These are phyloP conservation scores for Alectoria sarmentosa DNA, from an alignment of 495 filamentous ascomycete species.

Conservation along the genomic window DNA sequence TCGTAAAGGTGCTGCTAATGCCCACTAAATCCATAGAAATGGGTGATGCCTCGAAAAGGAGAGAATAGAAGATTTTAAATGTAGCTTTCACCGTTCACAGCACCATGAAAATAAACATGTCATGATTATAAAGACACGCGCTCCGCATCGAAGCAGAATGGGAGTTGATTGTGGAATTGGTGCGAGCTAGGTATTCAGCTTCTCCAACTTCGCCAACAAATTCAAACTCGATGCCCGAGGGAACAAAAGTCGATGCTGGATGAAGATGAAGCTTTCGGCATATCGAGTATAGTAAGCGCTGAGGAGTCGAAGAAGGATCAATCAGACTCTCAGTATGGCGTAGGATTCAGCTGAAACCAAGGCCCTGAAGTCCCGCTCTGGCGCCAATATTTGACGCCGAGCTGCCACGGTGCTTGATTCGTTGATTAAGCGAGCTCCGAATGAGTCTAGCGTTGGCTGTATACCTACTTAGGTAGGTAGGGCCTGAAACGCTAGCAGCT, in stretches of 20 bases:
- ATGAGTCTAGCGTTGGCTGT: background rate
- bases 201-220: too few relatives aligned
- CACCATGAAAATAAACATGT: slow-evolving; percentile 19
- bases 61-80: slow-evolving; percentile 21
- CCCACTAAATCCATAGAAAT: slow-evolving; percentile 20
- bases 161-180: slow-evolving; percentile 11
- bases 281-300: too few relatives aligned
- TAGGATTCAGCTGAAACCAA: background rate
- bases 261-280: too few relatives aligned
- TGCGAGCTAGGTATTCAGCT: too few relatives aligned
- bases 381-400: too few relatives aligned
- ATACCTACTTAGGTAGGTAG: too few relatives aligned
- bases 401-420: background rate
- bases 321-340: background rate
- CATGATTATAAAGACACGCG: too few relatives aligned
- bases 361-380: too few relatives aligned
- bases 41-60: slow-evolving; percentile 18
- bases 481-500: too few relatives aligned
- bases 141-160: slow-evolving; percentile 9
- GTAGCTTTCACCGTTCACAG: slow-evolving; percentile 20
- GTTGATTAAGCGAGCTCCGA: background rate
- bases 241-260: too few relatives aligned
- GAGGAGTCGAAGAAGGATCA: too few relatives aligned
- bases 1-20: slow-evolving; percentile 19
- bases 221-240: too few relatives aligned